Percentiles rank a stretch among this genome's conserved stretches.
Evolutionary conservation across 2,329 filamentous ascomycete species (phyloP).

Genomic region (Nemania sp.): DNA sequence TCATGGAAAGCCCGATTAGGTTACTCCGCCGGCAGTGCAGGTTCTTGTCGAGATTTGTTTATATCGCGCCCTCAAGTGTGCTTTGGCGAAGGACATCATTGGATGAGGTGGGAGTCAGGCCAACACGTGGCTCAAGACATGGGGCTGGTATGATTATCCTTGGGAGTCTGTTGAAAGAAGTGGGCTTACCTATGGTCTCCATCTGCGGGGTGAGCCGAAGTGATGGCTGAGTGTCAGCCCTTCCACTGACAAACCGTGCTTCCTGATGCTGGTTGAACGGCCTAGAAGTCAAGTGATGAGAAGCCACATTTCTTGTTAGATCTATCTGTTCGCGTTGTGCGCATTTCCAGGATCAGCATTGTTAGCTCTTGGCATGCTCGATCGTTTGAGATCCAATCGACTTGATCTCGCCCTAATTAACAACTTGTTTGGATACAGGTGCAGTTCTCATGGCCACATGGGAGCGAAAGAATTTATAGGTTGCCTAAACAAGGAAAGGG

Average conservation of each 20-base stretch:
- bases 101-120: not conserved
- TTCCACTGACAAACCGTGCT: not conserved
- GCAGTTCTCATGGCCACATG: too few species aligned
- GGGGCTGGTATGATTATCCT: not conserved
- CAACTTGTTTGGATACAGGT: not conserved
- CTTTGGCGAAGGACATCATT: not conserved
- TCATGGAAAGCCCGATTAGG: slow-evolving; percentile 17
- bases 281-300: not conserved
- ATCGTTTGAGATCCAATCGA: not conserved
- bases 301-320: not conserved
- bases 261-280: not conserved
- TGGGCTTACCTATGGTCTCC: not conserved
- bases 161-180: not conserved
- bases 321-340: not conserved
- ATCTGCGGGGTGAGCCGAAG: slow-evolving; percentile 1
- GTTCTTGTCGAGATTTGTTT: not conserved
- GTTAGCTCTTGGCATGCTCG: not conserved
- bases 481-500: too few species aligned
- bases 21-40: slow-evolving; percentile 5
- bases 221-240: not conserved
- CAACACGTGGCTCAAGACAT: slow-evolving; percentile 10
- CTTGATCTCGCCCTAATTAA: not conserved
- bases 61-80: not conserved
- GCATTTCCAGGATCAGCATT: not conserved
- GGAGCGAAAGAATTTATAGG: too few species aligned